A percentile compares a stretch with the other conserved stretches of the same genome.
Conservation (phyloP, 1,139 yeast species). For the Tardiomyces blankii region DNA sequence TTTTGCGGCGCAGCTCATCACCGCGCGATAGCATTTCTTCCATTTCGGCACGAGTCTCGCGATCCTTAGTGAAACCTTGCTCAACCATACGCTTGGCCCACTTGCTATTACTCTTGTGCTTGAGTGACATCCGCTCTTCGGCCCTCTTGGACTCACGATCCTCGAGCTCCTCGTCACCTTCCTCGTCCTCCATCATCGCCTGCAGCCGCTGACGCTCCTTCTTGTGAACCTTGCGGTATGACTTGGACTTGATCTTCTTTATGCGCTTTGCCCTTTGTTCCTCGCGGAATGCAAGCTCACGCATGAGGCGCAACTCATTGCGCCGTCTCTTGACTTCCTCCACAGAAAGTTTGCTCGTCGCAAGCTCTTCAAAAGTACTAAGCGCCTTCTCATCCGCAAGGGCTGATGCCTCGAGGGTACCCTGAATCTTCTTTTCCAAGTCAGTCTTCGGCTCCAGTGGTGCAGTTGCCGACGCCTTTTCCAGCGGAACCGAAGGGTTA, state of each 20-base stretch:
- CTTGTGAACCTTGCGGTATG: conserved; percentile 77
- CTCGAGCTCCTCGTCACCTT: conserved; percentile 35
- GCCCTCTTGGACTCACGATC: conserved; percentile 75
- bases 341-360: conserved; percentile 58
- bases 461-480: conserved; percentile 41
- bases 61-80: conserved; percentile 83
- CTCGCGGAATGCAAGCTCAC: conserved; percentile 93
- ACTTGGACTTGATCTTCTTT: conserved; percentile 88
- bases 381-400: conserved; percentile 64
- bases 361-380: conserved; percentile 78
- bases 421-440: conserved; percentile 56
- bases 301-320: conserved; percentile 76
- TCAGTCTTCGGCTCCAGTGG: conserved; percentile 42
- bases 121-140: conserved; percentile 80
- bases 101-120: conserved; percentile 76
- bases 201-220: conserved; percentile 67
- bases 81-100: conserved; percentile 92
- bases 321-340: conserved; percentile 75
- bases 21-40: conserved; percentile 92
- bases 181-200: conserved; percentile 50
- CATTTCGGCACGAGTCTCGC: conserved; percentile 71
- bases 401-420: conserved; percentile 52
- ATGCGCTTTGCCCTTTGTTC: conserved; percentile 83
- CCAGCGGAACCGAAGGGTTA: conserved; percentile 36
- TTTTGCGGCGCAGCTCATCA: conserved; percentile 62